Base-by-base conservation (phyloP, 2,329 filamentous ascomycete genomes). In the Fusarium nygamai region DNA sequence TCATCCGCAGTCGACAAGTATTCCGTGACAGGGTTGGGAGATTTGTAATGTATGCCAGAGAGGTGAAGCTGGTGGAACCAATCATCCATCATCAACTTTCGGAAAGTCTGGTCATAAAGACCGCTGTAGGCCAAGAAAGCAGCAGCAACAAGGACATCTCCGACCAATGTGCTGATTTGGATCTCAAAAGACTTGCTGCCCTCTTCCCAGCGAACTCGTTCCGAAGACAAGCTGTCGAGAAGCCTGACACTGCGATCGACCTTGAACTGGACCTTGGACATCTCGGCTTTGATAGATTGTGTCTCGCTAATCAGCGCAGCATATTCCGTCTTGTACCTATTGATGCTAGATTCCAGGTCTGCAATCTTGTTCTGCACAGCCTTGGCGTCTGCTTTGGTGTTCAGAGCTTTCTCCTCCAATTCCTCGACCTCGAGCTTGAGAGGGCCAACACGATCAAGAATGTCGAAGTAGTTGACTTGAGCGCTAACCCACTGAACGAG, bases 181-280 rank as follows among this genome's bases (percentile, higher is more conserved):
- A 95, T 97, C 83, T 98, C 96, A 82, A 99, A 99, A 1, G 96
- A 98, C 85, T 93, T 97, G 89, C 96, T 99, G 77, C 95, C 95
- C 79, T 96, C 94, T 80, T 99, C 96, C 96, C 96, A 99, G 80
- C 96, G 92, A 44, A 89, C 90, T 83, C 96, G 91, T 85, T 99
- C 96, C 9, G 96, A 98, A 14, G 96, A 97, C 76, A 99, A 87
- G 84, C 95, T 98, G 84, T 98, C 96, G 27, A 99, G 91, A 54
- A 99, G 88, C 79, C 95, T 92, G 72, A 98, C 94, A 85, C 96
- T 98, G 81, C 96, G 92, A 82, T 98, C 94, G 64, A 99, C 96
- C 89, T 99, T 99, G 87, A 95, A 98, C 83, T 99, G 93, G 13
- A 99, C 96, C 70, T 94, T 92, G 69, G 92, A 91, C 96, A 99